A percentile compares a stretch with the other conserved stretches of the same genome.
Conservation (phyloP, 2,329 filamentous ascomycete genomes). For the Talaromyces verruculosus region DNA sequence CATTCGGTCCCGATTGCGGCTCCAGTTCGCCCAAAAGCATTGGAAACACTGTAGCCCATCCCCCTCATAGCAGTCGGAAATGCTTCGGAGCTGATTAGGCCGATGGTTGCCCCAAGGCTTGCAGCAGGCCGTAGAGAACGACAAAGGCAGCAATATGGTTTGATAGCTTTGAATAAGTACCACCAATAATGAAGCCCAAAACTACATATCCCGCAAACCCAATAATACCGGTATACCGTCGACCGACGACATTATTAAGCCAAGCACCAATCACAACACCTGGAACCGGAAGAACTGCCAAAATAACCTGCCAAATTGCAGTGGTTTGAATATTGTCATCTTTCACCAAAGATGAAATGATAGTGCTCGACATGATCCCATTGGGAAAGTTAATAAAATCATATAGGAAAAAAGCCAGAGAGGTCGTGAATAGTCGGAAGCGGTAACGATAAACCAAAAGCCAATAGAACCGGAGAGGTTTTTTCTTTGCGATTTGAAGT, state of each 20-base stretch:
- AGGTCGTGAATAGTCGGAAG: neutral
- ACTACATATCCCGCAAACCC: conserved; percentile 33
- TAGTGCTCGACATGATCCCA: conserved; percentile 38
- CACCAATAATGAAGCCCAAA: conserved; percentile 36
- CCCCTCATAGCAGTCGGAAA: conserved; percentile 38
- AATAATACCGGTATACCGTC: conserved; percentile 32
- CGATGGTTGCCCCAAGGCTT: conserved; percentile 36
- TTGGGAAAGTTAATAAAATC: conserved; percentile 43
- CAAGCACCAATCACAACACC: conserved; percentile 37
- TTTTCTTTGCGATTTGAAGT: neutral
- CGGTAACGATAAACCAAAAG: neutral
- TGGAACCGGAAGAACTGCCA: conserved; percentile 36
- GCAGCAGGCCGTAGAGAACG: conserved; percentile 36
- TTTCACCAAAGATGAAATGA: conserved; percentile 35
- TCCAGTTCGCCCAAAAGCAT: conserved; percentile 37
- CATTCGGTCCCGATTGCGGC: conserved; percentile 38
- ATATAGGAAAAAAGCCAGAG: conserved; percentile 40
- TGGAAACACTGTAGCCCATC: conserved; percentile 35
- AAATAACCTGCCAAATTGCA: conserved; percentile 38
- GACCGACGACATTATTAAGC: conserved; percentile 34
- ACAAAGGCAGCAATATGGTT: conserved; percentile 35
- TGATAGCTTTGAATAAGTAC: conserved; percentile 30
- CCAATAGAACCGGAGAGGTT: neutral
- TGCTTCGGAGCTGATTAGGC: conserved; percentile 34
- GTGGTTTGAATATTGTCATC: conserved; percentile 36